Base-by-base conservation (phyloP, 2,329 filamentous ascomycete genomes). In the Akanthomyces dipterigenus region DNA sequence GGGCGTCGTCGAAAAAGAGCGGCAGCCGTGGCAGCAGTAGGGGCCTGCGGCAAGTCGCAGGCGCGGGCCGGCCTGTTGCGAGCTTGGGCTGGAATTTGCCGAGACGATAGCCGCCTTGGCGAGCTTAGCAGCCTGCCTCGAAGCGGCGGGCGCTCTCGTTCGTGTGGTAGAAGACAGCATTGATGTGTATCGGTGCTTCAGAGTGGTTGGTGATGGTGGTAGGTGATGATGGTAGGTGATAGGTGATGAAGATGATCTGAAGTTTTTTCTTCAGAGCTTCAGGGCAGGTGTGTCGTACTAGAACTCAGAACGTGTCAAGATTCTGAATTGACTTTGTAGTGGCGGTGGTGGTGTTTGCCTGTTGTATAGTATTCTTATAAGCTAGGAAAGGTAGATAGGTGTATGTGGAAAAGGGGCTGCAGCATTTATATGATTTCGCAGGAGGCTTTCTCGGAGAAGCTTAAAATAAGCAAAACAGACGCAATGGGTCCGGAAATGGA, bases 1-100 rank as follows among this genome's bases (percentile, higher is more conserved):
- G 0, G 74, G 73, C 1, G 82, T 83, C 3, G 80, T 80, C 2
- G 82, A 83, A 71, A 85, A 84, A 3, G 56, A 42, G 36, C 56
- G 56, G 62, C 67, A 63, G 54, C 75, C 73, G 26, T 70, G 67
- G 26, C 66, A 66, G 31, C 65, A 65, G 60, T 67, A 64, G 31
- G 68, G 64, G 18, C 68, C 62, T 55, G 67, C 57, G 12, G 67
- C 63, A 11, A 50, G 26, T 68, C 62, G 46, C 69, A 64, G 55
- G 69, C 62, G 61, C 36, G 73, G 62, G 20, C 72, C 71, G 20
- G 46, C 46, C 14, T 43, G 46, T n/a, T 58, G 56, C 3, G 75
- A 63, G 31, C 68, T 67, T 9, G 68, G 65, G 8, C 67, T 59
- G 36, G 65, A 63, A 34, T 63, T 64, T 34, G 68, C 62, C 2